Base-by-base conservation (phyloP, 345 rosid genomes). In the Ricinus communis region DNA sequence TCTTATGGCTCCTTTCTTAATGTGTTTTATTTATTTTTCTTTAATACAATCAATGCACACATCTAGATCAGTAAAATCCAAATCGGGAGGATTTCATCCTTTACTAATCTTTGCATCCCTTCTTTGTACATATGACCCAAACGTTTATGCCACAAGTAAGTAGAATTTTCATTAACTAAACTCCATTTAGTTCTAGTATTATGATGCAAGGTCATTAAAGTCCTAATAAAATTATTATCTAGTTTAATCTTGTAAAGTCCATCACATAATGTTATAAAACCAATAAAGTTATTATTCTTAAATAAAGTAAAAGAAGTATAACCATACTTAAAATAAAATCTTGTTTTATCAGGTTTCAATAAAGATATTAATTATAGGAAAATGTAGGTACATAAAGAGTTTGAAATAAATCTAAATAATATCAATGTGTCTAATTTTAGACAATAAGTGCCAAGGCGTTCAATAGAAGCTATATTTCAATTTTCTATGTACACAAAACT, bases 71-170 rank as follows among this genome's bases (percentile, higher is more conserved):
- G 18, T 46, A 46, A 46, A 46, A 46, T 8, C 51, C 51, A 7
- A 12, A 46, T 6, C 18, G 16, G 50, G 7, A 46, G 51, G 18
- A 46, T 46, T 25, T 25, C 30, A 25, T 56, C 25, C 18, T 25
- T 55, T 55, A 55, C 28, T 22, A 25, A 55, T 55, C 33, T 25
- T 22, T 22, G 1, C 25, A 55, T 22, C 12, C 60, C 25, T 27
- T 24, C 33, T 55, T 55, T 55, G 31, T 30, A 55, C 25, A 55
- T 55, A 22, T 55, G 33, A 55, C 60, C 60, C 24, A 55, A 55
- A 55, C 1, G 13, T 55, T 25, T 55, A 55, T 55, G 33, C 60
- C 60, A 55, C 15, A 59, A 59, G 43, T 59, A 30, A 59, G 22
- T 7, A 14, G 22, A 59, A 59, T 28, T n/a, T 33, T 59, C 43